phyloP scores from a whole-genome alignment of 192 early-diverging fungal genomes.

The Jimgerdemannia lactiflua region DNA sequence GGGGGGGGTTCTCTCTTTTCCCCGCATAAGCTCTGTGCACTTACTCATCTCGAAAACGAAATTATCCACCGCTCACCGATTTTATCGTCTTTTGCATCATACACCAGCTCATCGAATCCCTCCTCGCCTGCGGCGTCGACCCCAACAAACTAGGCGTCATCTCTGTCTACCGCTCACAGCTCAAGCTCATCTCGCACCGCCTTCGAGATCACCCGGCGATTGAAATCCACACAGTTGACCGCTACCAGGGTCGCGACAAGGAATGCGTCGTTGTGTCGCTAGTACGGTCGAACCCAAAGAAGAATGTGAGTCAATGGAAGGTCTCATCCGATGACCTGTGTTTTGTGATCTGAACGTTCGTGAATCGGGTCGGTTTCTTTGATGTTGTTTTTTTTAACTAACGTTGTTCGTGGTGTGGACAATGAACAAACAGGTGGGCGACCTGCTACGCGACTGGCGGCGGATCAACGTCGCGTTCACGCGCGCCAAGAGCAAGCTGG shows the following conservation, averaged over 20 bases:
- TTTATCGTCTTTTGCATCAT: not conserved
- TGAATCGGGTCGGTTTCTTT: not conserved
- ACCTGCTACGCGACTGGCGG: conserved; percentile 87
- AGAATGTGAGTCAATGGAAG: conserved; percentile 43
- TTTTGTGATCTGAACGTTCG: not conserved
- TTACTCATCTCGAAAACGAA: conserved; percentile 11
- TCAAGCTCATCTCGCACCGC: conserved; percentile 47
- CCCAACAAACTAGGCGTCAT: conserved; percentile 74
- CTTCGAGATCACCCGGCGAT: conserved; percentile 38
- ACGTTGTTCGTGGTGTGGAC: not conserved
- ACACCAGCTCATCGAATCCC: conserved; percentile 44
- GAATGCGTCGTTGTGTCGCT: conserved; percentile 87
- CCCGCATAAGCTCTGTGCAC: too few relatives aligned
- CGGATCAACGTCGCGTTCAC: conserved; percentile 95
- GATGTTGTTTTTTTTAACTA: conserved; percentile 5
- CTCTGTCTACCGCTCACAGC: conserved; percentile 80
- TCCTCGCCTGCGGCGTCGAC: conserved; percentile 64
- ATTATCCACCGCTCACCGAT: conserved; percentile 4
- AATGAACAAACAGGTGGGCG: conserved; percentile 57
- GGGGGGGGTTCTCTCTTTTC: too few relatives aligned
- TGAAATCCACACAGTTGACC: conserved; percentile 88
- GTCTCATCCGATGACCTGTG: too few relatives aligned
- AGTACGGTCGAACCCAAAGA: conserved; percentile 74
- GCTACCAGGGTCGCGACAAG: conserved; percentile 94
- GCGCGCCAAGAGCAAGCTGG: conserved; percentile 81